Evolutionary conservation across 139 green algal genomes (phyloP).

Genomic region (Coccomyxa sp.): DNA sequence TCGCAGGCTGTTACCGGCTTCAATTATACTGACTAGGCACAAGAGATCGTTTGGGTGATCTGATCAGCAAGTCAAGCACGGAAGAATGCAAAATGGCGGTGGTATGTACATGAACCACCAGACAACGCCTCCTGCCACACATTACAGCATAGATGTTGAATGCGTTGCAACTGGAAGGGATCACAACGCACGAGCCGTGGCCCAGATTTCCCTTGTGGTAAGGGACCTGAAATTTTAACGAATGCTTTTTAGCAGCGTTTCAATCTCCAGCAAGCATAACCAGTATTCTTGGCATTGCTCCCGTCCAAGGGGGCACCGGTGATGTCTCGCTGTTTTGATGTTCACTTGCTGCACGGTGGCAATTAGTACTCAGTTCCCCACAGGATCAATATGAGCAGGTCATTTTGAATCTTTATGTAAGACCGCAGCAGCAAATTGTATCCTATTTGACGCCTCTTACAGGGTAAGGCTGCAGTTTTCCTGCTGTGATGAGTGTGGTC

Average conservation of each 20-base stretch:
- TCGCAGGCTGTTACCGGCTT: too few relatives aligned
- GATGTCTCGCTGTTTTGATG: not conserved
- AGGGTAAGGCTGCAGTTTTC: constrained; percentile 19
- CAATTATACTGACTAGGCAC: too few relatives aligned
- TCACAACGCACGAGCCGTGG: constrained; percentile 78
- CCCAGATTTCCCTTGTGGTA: constrained; percentile 78
- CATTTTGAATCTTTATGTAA: constrained; percentile 77
- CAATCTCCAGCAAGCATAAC: not conserved
- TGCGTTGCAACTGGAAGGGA: constrained; percentile 79
- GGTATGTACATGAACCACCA: too few relatives aligned
- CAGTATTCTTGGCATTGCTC: not conserved
- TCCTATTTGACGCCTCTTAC: constrained; percentile 86
- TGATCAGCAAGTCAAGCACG: too few relatives aligned
- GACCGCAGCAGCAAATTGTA: constrained; percentile 53
- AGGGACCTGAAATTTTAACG: not conserved
- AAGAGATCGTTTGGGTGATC: too few relatives aligned
- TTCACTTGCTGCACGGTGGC: not conserved
- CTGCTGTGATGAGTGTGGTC: not conserved
- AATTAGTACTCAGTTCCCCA: not conserved
- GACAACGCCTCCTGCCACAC: too few relatives aligned
- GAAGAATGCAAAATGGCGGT: too few relatives aligned
- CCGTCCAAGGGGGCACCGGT: too few relatives aligned
- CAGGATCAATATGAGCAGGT: constrained; percentile 67
- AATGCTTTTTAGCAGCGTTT: too few relatives aligned
- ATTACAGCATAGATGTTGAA: constrained; percentile 83